Percentiles rank a stretch among this genome's conserved stretches.
Evolutionary conservation across 2,329 filamentous ascomycete species (phyloP).

Genomic region (Fusarium guadeloupense): DNA sequence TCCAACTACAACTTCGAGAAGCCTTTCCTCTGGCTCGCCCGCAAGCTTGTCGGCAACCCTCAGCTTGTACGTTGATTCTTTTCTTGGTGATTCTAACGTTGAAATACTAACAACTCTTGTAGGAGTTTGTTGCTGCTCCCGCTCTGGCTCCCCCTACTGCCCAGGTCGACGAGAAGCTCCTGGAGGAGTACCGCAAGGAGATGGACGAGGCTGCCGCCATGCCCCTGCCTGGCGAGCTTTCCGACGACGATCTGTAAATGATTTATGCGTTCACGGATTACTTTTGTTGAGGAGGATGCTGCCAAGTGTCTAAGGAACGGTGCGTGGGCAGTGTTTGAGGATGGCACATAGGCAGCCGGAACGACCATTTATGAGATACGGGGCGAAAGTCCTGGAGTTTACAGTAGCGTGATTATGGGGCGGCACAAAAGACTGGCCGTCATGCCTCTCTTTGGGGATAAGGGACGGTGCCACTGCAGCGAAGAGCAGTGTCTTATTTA

Average conservation of each 20-base stretch:
- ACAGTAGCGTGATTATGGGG: conserved; percentile 50
- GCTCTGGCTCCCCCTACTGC: conserved; percentile 95
- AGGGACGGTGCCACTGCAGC: conserved; percentile 48
- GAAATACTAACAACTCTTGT: conserved; percentile 41
- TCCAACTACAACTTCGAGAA: conserved; percentile 99
- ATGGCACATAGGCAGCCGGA: conserved; percentile 46
- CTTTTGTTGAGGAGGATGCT: conserved; percentile 46
- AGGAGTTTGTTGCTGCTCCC: conserved; percentile 97
- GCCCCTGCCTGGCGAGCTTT: conserved; percentile 95
- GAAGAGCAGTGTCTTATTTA: conserved; percentile 44
- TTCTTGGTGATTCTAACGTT: background rate
- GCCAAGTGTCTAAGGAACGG: conserved; percentile 34
- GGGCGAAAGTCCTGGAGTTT: conserved; percentile 46
- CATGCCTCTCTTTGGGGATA: conserved; percentile 45
- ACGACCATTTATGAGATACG: conserved; percentile 53
- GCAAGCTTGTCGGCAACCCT: conserved; percentile 97
- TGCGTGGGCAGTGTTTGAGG: conserved; percentile 41
- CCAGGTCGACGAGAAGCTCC: conserved; percentile 82
- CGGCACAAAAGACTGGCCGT: conserved; percentile 45
- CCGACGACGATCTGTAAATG: conserved; percentile 73
- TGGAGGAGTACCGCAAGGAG: conserved; percentile 86
- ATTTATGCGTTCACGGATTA: conserved; percentile 41
- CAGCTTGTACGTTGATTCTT: conserved; percentile 32
- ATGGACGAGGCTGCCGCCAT: conserved; percentile 81
- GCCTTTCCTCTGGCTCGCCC: conserved; percentile 98